Conservation (phyloP, 208 protist genomes). For the Spongospora subterranea region DNA sequence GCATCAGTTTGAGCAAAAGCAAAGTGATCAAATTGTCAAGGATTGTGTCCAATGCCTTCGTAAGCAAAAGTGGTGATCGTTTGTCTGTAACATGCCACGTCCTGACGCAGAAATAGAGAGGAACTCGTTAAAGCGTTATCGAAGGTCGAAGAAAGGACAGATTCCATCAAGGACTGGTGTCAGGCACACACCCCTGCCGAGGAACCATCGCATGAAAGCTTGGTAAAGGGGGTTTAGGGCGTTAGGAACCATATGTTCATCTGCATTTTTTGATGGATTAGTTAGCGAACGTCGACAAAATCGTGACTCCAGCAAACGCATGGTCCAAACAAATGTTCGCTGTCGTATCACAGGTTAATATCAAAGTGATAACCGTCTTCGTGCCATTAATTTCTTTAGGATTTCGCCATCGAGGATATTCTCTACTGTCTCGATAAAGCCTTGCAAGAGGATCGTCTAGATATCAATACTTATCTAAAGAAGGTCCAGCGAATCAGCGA, state of each 20-base stretch:
- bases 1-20: slow-evolving; percentile 49
- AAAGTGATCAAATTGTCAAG: not conserved
- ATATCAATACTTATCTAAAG: slow-evolving; percentile 42
- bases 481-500: not conserved
- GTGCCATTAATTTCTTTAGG: not conserved
- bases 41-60: not conserved
- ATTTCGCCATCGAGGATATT: slow-evolving; percentile 38
- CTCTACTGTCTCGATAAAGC: slow-evolving; percentile 15
- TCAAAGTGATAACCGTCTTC: not conserved
- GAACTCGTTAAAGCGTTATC: not conserved
- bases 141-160: not conserved
- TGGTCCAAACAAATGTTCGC: slow-evolving; percentile 41
- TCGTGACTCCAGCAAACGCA: not conserved
- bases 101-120: not conserved
- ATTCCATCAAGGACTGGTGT: not conserved
- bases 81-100: not conserved
- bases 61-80: not conserved
- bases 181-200: not conserved
- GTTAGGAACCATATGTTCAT: no score
- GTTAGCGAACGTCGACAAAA: not conserved
- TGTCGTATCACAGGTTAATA: not conserved
- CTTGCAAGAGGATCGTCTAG: slow-evolving; percentile 17
- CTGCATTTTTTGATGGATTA: no score
- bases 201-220: not conserved
- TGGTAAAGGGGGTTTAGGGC: not conserved